Evolutionary conservation across 495 filamentous ascomycete genomes (phyloP).

Genomic region (Neurospora sp.): DNA sequence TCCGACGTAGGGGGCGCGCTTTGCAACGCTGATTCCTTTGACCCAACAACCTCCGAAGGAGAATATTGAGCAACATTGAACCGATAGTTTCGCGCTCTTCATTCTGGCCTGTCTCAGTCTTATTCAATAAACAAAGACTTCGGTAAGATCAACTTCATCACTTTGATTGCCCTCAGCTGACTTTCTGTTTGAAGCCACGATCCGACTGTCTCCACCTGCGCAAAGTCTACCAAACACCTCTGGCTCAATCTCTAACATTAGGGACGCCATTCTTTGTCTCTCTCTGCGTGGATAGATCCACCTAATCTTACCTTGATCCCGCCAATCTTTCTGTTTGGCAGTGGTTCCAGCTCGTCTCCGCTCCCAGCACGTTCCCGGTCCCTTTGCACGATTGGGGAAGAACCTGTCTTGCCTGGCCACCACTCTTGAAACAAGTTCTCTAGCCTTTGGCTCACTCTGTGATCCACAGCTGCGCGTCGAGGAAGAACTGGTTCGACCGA

Average conservation of each 20-base stretch:
- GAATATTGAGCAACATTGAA: background rate
- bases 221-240: slow-evolving; percentile 8
- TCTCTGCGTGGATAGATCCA: slow-evolving; percentile 3
- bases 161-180: slow-evolving; percentile 8
- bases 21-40: background rate
- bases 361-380: slow-evolving; percentile 11
- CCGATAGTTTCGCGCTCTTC: background rate
- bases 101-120: background rate
- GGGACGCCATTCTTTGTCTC: slow-evolving; percentile 17
- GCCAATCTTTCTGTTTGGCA: slow-evolving; percentile 8
- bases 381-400: background rate
- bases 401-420: background rate
- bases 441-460: background rate
- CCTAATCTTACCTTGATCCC: slow-evolving; percentile 6
- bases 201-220: slow-evolving; percentile 12
- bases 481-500: background rate
- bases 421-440: background rate
- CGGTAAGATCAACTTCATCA: background rate
- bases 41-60: background rate
- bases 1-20: background rate
- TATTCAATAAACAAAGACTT: background rate
- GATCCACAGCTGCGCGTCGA: background rate
- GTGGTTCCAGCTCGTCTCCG: slow-evolving; percentile 7
- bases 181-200: slow-evolving; percentile 12
- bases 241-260: slow-evolving; percentile 7